Evolutionary conservation across 768 basidiomycete species (phyloP).

Genomic region (Panaeolus cyanescens): DNA sequence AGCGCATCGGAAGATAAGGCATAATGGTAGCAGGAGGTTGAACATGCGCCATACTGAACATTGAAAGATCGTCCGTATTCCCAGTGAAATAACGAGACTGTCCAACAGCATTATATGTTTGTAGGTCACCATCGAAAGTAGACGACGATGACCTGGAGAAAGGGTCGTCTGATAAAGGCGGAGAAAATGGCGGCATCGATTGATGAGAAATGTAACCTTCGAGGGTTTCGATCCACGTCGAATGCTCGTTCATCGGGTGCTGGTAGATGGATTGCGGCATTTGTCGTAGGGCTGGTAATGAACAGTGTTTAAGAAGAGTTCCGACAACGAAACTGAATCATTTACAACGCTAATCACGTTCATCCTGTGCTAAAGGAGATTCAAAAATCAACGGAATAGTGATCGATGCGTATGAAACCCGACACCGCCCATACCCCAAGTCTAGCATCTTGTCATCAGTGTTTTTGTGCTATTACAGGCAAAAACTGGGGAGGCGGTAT

Average conservation of each 20-base stretch:
- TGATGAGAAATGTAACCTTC: background rate
- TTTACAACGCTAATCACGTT: background rate
- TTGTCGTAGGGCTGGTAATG: background rate
- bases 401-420: background rate
- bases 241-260: background rate
- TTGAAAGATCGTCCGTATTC: background rate
- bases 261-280: background rate
- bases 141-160: background rate
- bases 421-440: background rate
- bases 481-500: background rate
- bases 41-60: background rate
- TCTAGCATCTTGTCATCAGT: background rate
- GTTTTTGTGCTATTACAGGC: background rate
- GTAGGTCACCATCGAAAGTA: background rate
- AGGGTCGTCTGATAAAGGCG: background rate
- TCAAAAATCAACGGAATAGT: background rate
- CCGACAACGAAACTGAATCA: background rate
- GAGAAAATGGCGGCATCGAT: background rate
- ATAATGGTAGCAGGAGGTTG: background rate
- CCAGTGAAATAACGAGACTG: background rate
- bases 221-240: background rate
- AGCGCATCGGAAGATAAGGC: background rate
- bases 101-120: background rate
- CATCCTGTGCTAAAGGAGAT: background rate
- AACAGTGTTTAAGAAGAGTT: background rate